Evolutionary conservation across 805 yeast genomes (phyloP), one percentile per base, ranked within the genome.

Genomic region (Ogataea nonfermentans): DNA sequence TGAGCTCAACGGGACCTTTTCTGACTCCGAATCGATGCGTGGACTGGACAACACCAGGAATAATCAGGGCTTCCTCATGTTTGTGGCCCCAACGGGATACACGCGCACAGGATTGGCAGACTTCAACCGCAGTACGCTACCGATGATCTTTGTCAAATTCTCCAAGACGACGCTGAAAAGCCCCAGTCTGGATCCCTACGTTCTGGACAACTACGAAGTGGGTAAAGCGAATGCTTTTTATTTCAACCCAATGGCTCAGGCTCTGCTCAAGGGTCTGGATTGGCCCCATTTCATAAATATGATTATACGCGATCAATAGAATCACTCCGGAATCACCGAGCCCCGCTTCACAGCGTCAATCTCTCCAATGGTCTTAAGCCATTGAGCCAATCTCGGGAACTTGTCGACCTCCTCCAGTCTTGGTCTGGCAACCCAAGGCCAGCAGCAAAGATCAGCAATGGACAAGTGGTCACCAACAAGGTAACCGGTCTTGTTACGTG

Each of bases 381-480:
- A 75, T 27, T 63, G 57, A 19, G 59, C 41, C 16, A 71, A 48
- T 24, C 53, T 46, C 24, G 78, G 78, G 53, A 59, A 73, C 24
- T 66, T 56, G 0, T 53, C 49, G 12, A 66, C 29, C 35, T 66
- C 70, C 37, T 71, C 59, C 2, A 35, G 53, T 56, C 43, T 31
- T 10, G 35, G 29, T 16, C 29, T 6, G 14, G 22, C 29, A 20
- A 70, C 62, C 84, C 83, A 78, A 2, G 76, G 68, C 44, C 60
- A 67, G 4, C 68, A 56, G 9, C 68, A 66, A 31, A 78, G 57
- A 57, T 83, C 91, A 4, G 84, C 84, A 47, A 77, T 69, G 10
- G 79, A 66, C 34, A 79, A 52, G 36, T 73, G 76, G 46, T 74
- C 74, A 30, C 85, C 84, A 36, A 78, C 85, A 17, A 81, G 61